Evolutionary conservation across 176 grass and related monocot genomes (phyloP), one percentile per base, ranked within the genome.

Genomic region (Rhynchospora tenuis): DNA sequence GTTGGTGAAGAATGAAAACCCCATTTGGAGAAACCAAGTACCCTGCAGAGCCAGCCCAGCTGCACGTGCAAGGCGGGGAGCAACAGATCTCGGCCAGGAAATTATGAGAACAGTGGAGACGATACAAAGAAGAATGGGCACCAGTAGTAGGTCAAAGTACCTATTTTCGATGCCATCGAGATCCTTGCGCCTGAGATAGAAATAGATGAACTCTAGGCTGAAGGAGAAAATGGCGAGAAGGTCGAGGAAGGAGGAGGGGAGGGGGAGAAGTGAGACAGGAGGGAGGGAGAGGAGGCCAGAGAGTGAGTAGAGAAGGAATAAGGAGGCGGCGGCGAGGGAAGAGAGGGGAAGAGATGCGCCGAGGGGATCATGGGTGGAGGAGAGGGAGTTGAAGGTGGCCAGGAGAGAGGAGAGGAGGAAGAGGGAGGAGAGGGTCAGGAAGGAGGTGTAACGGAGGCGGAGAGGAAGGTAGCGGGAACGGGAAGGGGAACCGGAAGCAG

Each of bases 11-110:
- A 98, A 98, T 74, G 93, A 98, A 81, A 98, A 98, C 0, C 87
- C 93, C 93, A 98, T 98, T 87, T 98, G 96, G 63, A 98, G 61
- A 86, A 98, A 90, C 96, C 96, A 98, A 4, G 96, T 98, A 29
- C 96, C 96, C 50, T 98, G 93, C 69, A 98, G 84, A 16, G 93
- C 92, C 0, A 98, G 83, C 4, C 91, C 96, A 0, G 93, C 93
- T 3, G 96, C 93, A 31, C 91, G 89, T 2, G 91, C 92, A 59
- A 95, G 67, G 57, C 92, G 87, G 0, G 92, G 92, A 14, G 75
- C 1, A 0, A 33, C 9, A 4, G 91, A 88, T 14, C 45, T 83
- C 0, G 92, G 92, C 3, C 69, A 73, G 82, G 91, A 86, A 51
- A 90, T 79, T n/a, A 91, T 75, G 59, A 93, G 82, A 59, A 93